Conservation (phyloP, 2,329 filamentous ascomycete species). For the Paraconiothyrium brasiliense region DNA sequence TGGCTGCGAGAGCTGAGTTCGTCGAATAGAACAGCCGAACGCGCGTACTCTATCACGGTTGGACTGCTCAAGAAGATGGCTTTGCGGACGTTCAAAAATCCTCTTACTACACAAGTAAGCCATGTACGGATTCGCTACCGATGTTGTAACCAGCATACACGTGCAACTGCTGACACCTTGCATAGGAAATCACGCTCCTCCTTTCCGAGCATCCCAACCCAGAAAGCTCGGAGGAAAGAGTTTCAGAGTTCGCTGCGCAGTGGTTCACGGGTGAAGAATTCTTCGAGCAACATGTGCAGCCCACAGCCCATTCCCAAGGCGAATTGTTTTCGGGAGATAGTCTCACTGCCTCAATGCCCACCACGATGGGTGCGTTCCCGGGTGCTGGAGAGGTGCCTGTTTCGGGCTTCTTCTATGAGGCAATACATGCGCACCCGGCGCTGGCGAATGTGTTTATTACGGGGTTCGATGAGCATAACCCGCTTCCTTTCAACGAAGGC, state of each 20-base stretch:
- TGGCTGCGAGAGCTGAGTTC: constrained; percentile 46
- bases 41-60: constrained; percentile 38
- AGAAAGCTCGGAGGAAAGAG: neutral
- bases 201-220: constrained; percentile 24
- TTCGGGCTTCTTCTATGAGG: constrained; percentile 16
- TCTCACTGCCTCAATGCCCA: neutral
- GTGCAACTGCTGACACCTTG: neutral
- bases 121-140: neutral
- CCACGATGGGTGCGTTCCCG: neutral
- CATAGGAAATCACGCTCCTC: constrained; percentile 28
- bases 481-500: constrained; percentile 13
- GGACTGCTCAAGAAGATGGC: constrained; percentile 28
- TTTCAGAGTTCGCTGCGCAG: neutral
- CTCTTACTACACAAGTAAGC: neutral
- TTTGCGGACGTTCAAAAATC: constrained; percentile 21
- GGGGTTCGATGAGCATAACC: constrained; percentile 28
- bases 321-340: neutral
- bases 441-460: constrained; percentile 25
- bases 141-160: neutral
- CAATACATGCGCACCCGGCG: constrained; percentile 2
- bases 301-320: neutral
- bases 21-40: constrained; percentile 40
- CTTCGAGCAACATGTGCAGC: constrained; percentile 3
- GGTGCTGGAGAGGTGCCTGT: constrained; percentile 14
- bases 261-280: constrained; percentile 15